Conservation (phyloP, 192 early-diverging fungal genomes). For the Powellomyces hirtus region DNA sequence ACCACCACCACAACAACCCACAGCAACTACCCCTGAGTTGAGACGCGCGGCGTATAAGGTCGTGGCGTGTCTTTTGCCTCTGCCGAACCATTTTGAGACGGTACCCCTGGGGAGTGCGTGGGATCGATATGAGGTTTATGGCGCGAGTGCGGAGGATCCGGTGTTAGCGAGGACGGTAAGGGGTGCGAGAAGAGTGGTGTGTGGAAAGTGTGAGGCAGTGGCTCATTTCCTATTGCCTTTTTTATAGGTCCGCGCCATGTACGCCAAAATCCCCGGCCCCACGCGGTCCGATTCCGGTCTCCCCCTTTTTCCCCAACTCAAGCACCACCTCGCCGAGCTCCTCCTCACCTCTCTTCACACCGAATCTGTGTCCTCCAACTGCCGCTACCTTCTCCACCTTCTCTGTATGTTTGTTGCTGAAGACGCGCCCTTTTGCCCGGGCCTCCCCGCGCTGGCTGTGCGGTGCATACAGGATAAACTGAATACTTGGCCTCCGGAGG, state of each 20-base stretch:
- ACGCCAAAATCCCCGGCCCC: not conserved
- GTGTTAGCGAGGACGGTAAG: conserved; percentile 20
- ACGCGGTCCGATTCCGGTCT: not conserved
- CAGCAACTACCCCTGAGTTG: conserved; percentile 45
- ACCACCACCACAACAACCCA: too few relatives aligned
- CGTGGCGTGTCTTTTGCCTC: conserved; percentile 59
- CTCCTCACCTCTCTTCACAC: conserved; percentile 63
- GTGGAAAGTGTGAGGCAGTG: too few relatives aligned
- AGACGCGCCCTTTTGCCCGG: conserved; percentile 73
- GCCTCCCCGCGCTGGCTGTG: conserved; percentile 65
- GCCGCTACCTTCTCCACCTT: conserved; percentile 63
- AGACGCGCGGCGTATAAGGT: conserved; percentile 66
- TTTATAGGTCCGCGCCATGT: conserved; percentile 20
- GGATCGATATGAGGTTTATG: conserved; percentile 17
- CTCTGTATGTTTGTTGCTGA: conserved; percentile 71
- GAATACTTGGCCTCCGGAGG: conserved; percentile 34
- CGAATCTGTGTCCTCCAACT: conserved; percentile 63
- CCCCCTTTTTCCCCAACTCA: conserved; percentile 40
- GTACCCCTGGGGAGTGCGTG: conserved; percentile 45
- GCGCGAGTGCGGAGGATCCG: not conserved
- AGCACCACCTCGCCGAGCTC: conserved; percentile 66
- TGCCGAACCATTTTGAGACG: conserved; percentile 69
- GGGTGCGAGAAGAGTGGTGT: too few relatives aligned
- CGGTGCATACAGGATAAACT: conserved; percentile 78
- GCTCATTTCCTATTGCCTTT: too few relatives aligned